These are phyloP conservation scores for Aspergillus cavernicola DNA, from an alignment of 495 filamentous ascomycete species.

Conservation along the genomic window DNA sequence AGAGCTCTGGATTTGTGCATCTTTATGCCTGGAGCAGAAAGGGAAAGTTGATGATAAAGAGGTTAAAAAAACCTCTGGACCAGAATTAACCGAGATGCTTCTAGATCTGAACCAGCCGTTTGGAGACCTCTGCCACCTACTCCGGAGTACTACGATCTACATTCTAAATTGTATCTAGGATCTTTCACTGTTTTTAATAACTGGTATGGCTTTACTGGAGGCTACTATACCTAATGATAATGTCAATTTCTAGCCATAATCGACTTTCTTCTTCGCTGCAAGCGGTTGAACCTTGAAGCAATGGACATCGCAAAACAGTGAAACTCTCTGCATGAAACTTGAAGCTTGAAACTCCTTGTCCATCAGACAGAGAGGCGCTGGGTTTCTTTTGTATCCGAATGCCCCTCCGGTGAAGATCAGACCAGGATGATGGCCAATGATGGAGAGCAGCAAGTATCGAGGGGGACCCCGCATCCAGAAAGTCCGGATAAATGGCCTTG, in stretches of 20 bases:
- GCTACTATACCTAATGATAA: too few species aligned
- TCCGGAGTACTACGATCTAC: background rate
- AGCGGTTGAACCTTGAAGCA: too few species aligned
- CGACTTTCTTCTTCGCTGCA: too few species aligned
- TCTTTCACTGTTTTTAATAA: too few species aligned
- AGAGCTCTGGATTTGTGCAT: constrained; percentile 2
- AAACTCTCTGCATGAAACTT: too few species aligned
- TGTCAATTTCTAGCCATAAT: too few species aligned
- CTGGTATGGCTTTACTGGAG: too few species aligned
- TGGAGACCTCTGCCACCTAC: background rate
- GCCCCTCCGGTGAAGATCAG: background rate
- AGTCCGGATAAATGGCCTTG: constrained; percentile 15
- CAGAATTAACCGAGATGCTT: constrained; percentile 11
- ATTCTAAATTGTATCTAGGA: background rate
- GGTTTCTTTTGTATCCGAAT: background rate
- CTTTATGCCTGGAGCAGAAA: background rate
- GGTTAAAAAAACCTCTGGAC: constrained; percentile 3
- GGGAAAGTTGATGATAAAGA: background rate
- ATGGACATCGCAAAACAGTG: too few species aligned
- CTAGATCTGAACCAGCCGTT: background rate
- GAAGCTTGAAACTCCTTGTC: background rate
- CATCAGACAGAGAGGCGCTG: background rate
- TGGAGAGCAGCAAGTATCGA: background rate
- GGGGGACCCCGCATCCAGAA: constrained; percentile 5
- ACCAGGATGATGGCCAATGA: background rate